A percentile compares a stretch with the other conserved stretches of the same genome.
These are phyloP conservation scores for Xylaria sp. DNA, from an alignment of 2,329 filamentous ascomycete genomes.

Conservation along the genomic window DNA sequence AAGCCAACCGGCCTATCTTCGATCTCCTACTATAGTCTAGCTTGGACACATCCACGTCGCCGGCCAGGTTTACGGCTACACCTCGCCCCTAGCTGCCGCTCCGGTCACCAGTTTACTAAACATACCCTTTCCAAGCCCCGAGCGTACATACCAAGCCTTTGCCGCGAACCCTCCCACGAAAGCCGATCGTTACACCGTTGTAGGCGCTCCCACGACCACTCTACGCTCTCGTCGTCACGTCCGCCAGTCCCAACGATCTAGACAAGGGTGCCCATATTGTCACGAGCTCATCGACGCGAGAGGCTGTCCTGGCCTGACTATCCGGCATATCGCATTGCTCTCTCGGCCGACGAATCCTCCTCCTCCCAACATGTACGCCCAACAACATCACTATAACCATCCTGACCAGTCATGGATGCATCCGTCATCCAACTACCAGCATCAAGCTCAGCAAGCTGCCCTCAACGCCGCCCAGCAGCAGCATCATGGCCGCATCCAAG, in stretches of 20 bases:
- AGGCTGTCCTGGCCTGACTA: slow-evolving; percentile 34
- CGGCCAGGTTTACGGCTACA: neutral
- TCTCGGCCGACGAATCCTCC: slow-evolving; percentile 52
- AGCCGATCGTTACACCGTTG: neutral
- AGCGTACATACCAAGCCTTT: neutral
- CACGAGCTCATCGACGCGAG: slow-evolving; percentile 44
- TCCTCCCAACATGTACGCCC: slow-evolving; percentile 71
- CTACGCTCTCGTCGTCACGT: slow-evolving; percentile 5
- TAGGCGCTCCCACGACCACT: slow-evolving; percentile 6
- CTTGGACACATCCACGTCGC: neutral
- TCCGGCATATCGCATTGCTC: slow-evolving; percentile 19
- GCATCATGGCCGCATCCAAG: slow-evolving; percentile 80
- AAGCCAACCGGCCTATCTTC: neutral
- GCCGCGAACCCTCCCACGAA: slow-evolving; percentile 5
- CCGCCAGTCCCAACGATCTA: neutral
- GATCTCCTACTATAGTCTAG: too few relatives aligned
- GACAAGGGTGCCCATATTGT: neutral
- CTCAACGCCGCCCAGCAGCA: slow-evolving; percentile 67
- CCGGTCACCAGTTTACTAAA: neutral
- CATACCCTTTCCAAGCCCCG: neutral
- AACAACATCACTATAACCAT: slow-evolving; percentile 74
- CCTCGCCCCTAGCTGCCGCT: neutral
- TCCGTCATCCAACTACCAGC: slow-evolving; percentile 69
- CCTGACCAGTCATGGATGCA: slow-evolving; percentile 75
- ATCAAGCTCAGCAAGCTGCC: slow-evolving; percentile 64